Percentiles rank a stretch among this genome's conserved stretches.
Evolutionary conservation across 78 protist species (phyloP).

Genomic region (Emiliania huxleyi): DNA sequence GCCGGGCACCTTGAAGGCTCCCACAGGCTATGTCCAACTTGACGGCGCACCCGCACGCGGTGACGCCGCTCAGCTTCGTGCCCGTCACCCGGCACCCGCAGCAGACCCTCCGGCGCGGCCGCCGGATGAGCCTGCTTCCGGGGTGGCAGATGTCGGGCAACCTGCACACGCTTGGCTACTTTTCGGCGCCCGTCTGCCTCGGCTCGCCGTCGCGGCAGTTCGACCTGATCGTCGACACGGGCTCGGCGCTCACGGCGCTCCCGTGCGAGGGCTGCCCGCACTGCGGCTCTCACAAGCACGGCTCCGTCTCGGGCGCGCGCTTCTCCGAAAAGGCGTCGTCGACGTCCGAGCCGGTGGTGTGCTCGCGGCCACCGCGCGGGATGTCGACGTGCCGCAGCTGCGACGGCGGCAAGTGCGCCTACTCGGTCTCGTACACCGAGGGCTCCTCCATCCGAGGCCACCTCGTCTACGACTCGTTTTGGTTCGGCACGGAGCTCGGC

Average conservation of each 20-base stretch:
- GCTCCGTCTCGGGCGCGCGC: neutral
- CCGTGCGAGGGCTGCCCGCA: neutral
- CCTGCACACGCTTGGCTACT: constrained; percentile 18
- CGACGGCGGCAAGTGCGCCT: neutral
- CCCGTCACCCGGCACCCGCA: neutral
- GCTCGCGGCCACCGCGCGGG: neutral
- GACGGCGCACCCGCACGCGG: too few species aligned
- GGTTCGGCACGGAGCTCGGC: neutral
- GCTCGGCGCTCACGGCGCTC: neutral
- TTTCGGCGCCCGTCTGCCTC: neutral
- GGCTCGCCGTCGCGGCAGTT: neutral
- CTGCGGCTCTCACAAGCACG: constrained; percentile 22
- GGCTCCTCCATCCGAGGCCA: neutral
- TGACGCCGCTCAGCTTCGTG: neutral
- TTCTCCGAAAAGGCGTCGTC: neutral
- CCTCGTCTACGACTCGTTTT: neutral
- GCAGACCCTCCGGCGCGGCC: neutral
- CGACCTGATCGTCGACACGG: constrained; percentile 14
- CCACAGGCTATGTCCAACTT: too few species aligned
- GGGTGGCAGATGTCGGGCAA: neutral
- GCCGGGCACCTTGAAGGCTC: too few species aligned
- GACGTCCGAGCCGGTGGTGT: neutral
- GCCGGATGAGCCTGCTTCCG: neutral
- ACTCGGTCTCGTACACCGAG: constrained; percentile 32
- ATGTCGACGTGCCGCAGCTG: neutral